Percentiles rank a stretch among this genome's conserved stretches.
Evolutionary conservation across 2,329 filamentous ascomycete genomes (phyloP).

Genomic region (Aspergillus sclerotialis): DNA sequence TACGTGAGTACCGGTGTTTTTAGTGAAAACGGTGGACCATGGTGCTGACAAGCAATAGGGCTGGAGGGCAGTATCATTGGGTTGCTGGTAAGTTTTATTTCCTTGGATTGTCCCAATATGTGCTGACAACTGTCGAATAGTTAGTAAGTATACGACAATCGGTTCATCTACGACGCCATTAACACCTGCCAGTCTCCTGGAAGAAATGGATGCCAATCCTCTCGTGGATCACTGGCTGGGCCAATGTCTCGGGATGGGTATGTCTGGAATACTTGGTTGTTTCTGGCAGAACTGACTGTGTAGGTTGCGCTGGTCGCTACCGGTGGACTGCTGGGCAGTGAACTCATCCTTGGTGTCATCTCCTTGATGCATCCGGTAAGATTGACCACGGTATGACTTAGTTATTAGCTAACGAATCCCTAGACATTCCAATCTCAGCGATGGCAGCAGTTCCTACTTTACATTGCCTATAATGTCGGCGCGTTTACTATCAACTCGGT

Average conservation of each 20-base stretch:
- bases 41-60: constrained; percentile 15
- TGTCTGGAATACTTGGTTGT: not conserved
- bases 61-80: constrained; percentile 64
- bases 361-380: constrained; percentile 50
- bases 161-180: not conserved
- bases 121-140: constrained; percentile 7
- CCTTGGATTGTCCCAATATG: constrained; percentile 1
- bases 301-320: constrained; percentile 56
- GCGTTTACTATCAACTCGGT: constrained; percentile 62
- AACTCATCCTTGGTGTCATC: constrained; percentile 60
- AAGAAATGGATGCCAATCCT: constrained; percentile 54
- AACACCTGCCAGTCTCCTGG: constrained; percentile 45
- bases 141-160: constrained; percentile 29
- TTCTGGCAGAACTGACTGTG: constrained; percentile 11
- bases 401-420: not conserved
- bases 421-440: constrained; percentile 46
- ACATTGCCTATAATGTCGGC: constrained; percentile 55
- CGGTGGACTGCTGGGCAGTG: constrained; percentile 59
- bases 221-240: constrained; percentile 65
- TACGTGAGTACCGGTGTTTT: constrained; percentile 26
- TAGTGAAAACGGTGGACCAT: too few relatives aligned
- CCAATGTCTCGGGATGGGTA: constrained; percentile 64
- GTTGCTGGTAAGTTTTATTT: constrained; percentile 44
- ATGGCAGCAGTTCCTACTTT: constrained; percentile 70
- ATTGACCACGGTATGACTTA: not conserved